Percentiles rank a stretch among this genome's conserved stretches.
Conservation (phyloP, 75 land plant species). For the Cryptomeria japonica region DNA sequence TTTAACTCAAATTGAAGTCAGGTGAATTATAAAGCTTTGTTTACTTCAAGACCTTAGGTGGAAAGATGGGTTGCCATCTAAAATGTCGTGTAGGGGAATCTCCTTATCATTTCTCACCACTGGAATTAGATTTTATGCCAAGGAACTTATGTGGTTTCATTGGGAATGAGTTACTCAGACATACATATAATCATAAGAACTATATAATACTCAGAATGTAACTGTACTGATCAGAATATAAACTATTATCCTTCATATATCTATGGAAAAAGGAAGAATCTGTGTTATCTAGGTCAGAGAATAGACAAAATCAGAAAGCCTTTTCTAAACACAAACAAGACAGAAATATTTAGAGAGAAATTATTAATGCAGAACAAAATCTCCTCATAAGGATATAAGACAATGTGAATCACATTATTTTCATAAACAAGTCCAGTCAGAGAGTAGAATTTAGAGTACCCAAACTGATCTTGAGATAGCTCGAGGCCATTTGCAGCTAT, state of each 20-base stretch:
- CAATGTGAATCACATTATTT: not conserved
- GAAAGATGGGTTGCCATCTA: not conserved
- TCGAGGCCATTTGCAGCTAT: constrained; percentile 45
- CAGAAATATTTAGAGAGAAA: not conserved
- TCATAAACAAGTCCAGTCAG: not conserved
- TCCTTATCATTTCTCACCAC: not conserved
- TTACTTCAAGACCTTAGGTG: not conserved
- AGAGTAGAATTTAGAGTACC: constrained; percentile 30
- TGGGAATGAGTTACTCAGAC: not conserved
- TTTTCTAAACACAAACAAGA: not conserved
- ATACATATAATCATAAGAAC: not conserved
- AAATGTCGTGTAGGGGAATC: not conserved
- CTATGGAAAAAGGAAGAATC: not conserved
- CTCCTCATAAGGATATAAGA: not conserved
- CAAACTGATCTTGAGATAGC: constrained; percentile 59
- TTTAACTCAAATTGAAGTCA: not conserved
- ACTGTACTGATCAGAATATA: not conserved
- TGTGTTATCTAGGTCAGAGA: not conserved
- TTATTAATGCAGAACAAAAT: not conserved
- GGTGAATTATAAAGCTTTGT: not conserved
- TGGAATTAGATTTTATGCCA: not conserved
- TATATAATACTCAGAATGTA: not conserved
- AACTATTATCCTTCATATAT: not conserved
- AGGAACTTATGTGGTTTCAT: not conserved
- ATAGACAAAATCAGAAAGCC: not conserved